phyloP scores from a whole-genome alignment of 2,329 filamentous ascomycete species.

The Colletotrichum chrysophilum region DNA sequence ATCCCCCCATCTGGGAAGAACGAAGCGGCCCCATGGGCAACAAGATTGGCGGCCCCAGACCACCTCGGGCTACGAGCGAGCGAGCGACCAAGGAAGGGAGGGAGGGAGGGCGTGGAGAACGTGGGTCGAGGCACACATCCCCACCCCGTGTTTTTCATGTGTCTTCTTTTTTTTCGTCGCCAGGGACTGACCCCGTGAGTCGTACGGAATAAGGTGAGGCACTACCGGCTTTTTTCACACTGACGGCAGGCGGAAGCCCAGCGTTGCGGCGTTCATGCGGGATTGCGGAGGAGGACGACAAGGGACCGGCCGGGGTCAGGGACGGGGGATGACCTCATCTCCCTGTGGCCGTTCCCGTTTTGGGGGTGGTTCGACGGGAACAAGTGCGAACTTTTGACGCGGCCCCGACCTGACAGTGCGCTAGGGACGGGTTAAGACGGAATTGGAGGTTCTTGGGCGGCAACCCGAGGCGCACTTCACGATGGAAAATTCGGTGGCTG shows the following conservation, averaged over 20 bases:
- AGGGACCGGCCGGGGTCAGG: constrained; percentile 5
- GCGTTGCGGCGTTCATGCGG: constrained; percentile 11
- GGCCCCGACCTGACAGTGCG: neutral
- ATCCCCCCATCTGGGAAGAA: neutral
- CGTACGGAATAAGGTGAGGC: neutral
- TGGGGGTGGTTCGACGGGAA: neutral
- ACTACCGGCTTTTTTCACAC: neutral
- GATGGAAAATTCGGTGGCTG: neutral
- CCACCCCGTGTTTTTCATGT: neutral
- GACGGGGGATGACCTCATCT: constrained; percentile 16
- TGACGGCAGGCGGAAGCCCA: constrained; percentile 4
- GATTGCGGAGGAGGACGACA: constrained; percentile 13
- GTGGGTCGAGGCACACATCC: neutral
- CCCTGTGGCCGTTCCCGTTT: neutral
- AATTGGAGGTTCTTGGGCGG: neutral
- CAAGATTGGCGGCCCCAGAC: neutral
- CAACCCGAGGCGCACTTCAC: constrained; percentile 1
- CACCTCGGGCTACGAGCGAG: neutral
- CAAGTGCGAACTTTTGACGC: neutral
- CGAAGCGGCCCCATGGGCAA: neutral
- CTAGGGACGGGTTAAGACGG: neutral
- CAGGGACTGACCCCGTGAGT: constrained; percentile 3
- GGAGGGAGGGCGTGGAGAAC: neutral
- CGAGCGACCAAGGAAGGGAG: neutral
- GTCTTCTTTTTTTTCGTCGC: neutral